Percentiles rank a stretch among this genome's conserved stretches.
These are phyloP conservation scores for Phytopythium vexans DNA, from an alignment of 352 stramenopile genomes.

Conservation along the genomic window DNA sequence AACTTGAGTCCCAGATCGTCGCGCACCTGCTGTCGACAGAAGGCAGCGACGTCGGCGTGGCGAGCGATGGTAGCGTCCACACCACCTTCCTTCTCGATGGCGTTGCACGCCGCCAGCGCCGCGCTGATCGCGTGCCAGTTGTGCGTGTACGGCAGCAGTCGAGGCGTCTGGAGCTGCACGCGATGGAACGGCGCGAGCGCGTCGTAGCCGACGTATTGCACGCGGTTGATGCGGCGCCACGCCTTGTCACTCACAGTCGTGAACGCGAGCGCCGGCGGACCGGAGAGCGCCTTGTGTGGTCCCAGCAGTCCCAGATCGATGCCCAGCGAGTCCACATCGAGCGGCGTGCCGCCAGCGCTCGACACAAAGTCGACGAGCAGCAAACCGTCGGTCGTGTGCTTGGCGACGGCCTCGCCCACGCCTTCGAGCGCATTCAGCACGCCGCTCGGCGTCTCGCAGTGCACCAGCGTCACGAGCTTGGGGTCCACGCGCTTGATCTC, in stretches of 20 bases:
- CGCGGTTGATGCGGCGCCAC: constrained; percentile 38
- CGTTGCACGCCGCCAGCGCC: constrained; percentile 29
- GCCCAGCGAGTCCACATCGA: constrained; percentile 33
- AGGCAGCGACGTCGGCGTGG: constrained; percentile 34
- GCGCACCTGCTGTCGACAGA: constrained; percentile 26
- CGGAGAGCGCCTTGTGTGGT: constrained; percentile 46
- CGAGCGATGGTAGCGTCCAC: constrained; percentile 18
- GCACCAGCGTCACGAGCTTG: constrained; percentile 47
- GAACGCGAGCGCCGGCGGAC: constrained; percentile 33
- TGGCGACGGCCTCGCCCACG: constrained; percentile 33
- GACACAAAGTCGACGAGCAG: constrained; percentile 61
- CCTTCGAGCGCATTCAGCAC: constrained; percentile 38
- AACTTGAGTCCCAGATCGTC: constrained; percentile 28
- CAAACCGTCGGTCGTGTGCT: constrained; percentile 43
- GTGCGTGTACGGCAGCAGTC: constrained; percentile 49
- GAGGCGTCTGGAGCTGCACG: constrained; percentile 23
- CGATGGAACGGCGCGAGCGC: constrained; percentile 43
- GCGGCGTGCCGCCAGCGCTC: constrained; percentile 31
- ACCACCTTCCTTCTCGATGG: constrained; percentile 31
- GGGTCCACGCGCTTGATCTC: constrained; percentile 40
- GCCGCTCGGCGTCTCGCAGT: constrained; percentile 53
- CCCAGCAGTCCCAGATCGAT: constrained; percentile 48
- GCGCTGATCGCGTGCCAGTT: constrained; percentile 56
- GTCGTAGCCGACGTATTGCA: constrained; percentile 52
- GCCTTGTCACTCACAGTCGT: constrained; percentile 49